Evolutionary conservation across 148 eudicot species (phyloP).

Genomic region (Suaeda aralocaspica): DNA sequence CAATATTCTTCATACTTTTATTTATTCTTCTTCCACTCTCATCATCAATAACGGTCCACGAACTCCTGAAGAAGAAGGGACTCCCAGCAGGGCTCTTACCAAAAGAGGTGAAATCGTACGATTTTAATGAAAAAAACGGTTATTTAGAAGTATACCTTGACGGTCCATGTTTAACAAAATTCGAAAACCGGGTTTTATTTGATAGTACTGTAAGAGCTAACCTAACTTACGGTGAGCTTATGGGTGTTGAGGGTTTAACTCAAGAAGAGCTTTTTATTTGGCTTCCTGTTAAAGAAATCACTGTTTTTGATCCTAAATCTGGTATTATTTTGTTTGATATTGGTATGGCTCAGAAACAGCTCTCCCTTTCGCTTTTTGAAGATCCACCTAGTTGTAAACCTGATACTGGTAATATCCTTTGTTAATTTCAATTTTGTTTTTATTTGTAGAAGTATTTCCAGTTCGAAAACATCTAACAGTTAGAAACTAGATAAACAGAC

Average conservation of each 20-base stretch:
- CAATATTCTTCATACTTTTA: conserved; percentile 14
- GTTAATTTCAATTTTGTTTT: no score
- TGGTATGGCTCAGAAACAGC: conserved; percentile 77
- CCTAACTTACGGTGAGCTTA: conserved; percentile 56
- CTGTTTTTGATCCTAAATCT: conserved; percentile 67
- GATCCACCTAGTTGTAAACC: conserved; percentile 73
- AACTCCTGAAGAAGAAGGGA: conserved; percentile 56
- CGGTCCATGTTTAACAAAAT: conserved; percentile 65
- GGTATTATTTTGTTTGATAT: conserved; percentile 76
- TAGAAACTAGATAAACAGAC: no score
- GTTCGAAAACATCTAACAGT: no score
- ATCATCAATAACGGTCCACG: conserved; percentile 43
- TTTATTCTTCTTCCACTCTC: conserved; percentile 15
- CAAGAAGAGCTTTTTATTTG: conserved; percentile 80
- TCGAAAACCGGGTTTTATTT: conserved; percentile 66
- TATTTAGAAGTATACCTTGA: conserved; percentile 51
- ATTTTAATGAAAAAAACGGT: conserved; percentile 38
- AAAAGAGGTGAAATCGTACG: conserved; percentile 59
- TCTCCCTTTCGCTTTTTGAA: conserved; percentile 75
- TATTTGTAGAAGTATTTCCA: no score
- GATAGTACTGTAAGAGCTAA: conserved; percentile 67
- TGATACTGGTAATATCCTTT: conserved; percentile 14
- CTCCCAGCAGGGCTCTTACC: conserved; percentile 68
- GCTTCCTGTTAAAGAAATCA: conserved; percentile 69
- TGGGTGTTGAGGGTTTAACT: conserved; percentile 59